phyloP scores from a whole-genome alignment of 169 alveolate genomes.

The Plasmodium berghei region DNA sequence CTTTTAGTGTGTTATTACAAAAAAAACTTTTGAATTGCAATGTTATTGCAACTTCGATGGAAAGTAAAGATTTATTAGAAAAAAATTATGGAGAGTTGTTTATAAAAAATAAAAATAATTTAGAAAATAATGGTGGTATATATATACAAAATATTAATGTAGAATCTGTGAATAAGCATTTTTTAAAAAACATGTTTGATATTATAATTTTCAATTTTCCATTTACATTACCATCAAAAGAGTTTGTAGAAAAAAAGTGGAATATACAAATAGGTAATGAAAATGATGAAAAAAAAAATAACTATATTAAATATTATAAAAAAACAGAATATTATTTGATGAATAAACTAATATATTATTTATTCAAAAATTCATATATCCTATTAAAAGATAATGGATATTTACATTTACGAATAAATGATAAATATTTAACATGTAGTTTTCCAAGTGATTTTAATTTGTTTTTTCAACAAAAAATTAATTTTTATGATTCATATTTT shows the following conservation, averaged over 20 bases:
- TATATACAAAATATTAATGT: slow-evolving; percentile 46
- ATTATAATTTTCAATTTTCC: slow-evolving; percentile 54
- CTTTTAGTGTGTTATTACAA: slow-evolving; percentile 43
- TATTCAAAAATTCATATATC: slow-evolving; percentile 20
- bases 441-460: slow-evolving; percentile 13
- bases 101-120: slow-evolving; percentile 38
- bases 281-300: neutral
- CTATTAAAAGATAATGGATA: slow-evolving; percentile 33
- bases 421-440: slow-evolving; percentile 41
- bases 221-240: slow-evolving; percentile 31
- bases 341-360: slow-evolving; percentile 18
- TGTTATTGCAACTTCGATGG: slow-evolving; percentile 47
- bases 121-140: slow-evolving; percentile 53
- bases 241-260: slow-evolving; percentile 37
- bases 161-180: slow-evolving; percentile 27
- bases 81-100: slow-evolving; percentile 24
- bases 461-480: slow-evolving; percentile 15
- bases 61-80: neutral
- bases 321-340: slow-evolving; percentile 29
- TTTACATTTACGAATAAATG: slow-evolving; percentile 46
- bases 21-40: slow-evolving; percentile 8
- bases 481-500: slow-evolving; percentile 24
- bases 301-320: slow-evolving; percentile 44
- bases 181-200: slow-evolving; percentile 51
- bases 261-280: neutral